Conservation (phyloP, 176 grass and related monocot genomes). For the Coix lacrymajobi region DNA sequence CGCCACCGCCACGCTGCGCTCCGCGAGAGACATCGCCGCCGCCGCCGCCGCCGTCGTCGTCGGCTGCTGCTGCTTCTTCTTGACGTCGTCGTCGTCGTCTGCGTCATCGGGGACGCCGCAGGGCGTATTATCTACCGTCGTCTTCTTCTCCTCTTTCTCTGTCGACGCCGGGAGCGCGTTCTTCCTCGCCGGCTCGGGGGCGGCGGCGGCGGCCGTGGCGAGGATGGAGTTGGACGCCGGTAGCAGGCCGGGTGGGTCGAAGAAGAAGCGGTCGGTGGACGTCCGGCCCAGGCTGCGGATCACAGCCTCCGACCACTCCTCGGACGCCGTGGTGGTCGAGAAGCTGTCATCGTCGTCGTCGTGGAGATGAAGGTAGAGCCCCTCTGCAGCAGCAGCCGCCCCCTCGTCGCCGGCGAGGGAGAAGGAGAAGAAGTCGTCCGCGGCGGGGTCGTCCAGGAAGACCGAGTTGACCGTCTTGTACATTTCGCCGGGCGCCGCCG, state of each 20-base stretch:
- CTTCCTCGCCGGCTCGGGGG: background rate
- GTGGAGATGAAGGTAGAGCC: background rate
- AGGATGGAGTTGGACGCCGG: slow-evolving; percentile 43
- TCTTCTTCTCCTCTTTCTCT: background rate
- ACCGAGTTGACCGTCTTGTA: slow-evolving; percentile 58
- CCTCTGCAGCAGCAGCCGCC: background rate
- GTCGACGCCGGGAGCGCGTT: background rate
- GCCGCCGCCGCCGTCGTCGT: background rate
- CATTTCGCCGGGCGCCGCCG: slow-evolving; percentile 14
- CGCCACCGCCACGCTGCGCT: slow-evolving; percentile 57
- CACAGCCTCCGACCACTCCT: slow-evolving; percentile 44
- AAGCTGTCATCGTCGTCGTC: slow-evolving; percentile 4
- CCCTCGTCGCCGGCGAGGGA: background rate
- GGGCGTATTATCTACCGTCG: background rate
- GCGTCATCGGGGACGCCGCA: background rate
- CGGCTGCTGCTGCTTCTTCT: background rate
- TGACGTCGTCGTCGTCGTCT: background rate
- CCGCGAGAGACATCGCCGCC: background rate
- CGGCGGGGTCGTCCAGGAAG: slow-evolving; percentile 40
- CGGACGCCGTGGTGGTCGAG: slow-evolving; percentile 16
- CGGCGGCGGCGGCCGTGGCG: background rate
- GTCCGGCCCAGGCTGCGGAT: slow-evolving; percentile 38
- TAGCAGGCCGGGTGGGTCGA: slow-evolving; percentile 26
- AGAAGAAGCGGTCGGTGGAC: slow-evolving; percentile 55
- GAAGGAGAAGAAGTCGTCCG: background rate